Conservation (phyloP, 2,329 filamentous ascomycete species). For the Calonectria multiphialidica region DNA sequence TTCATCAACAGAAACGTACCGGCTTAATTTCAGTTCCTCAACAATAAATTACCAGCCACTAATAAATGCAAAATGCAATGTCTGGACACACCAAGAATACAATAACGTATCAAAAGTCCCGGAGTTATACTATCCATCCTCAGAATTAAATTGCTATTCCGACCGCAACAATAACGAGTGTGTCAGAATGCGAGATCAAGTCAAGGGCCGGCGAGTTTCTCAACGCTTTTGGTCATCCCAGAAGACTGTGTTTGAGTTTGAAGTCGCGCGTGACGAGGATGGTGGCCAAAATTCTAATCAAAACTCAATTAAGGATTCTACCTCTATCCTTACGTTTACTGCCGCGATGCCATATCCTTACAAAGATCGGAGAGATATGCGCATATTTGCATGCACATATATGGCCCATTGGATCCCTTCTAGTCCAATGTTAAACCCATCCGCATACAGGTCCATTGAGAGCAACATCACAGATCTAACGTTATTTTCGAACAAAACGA, state of each 20-base stretch:
- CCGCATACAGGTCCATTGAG: background rate
- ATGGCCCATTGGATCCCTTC: background rate
- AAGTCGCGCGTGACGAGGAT: background rate
- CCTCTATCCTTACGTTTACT: background rate
- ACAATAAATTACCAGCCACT: background rate
- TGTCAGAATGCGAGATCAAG: background rate
- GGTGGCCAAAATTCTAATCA: background rate
- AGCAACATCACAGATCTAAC: background rate
- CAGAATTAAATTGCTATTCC: background rate
- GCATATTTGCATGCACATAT: background rate
- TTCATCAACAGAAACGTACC: background rate
- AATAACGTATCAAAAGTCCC: background rate
- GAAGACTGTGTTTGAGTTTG: background rate
- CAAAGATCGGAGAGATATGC: background rate
- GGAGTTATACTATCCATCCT: background rate
- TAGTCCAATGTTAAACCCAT: background rate
- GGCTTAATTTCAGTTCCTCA: background rate
- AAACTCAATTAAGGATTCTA: background rate
- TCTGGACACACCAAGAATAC: background rate
- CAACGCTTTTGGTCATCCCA: background rate
- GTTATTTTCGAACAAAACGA: background rate
- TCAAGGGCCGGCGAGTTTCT: background rate
- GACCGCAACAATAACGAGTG: background rate
- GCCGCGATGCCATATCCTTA: background rate
- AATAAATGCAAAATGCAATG: background rate